Percentiles rank a stretch among this genome's conserved stretches.
These are phyloP conservation scores for Pseudogymnoascus sp. DNA, from an alignment of 2,329 filamentous ascomycete genomes.

Conservation along the genomic window DNA sequence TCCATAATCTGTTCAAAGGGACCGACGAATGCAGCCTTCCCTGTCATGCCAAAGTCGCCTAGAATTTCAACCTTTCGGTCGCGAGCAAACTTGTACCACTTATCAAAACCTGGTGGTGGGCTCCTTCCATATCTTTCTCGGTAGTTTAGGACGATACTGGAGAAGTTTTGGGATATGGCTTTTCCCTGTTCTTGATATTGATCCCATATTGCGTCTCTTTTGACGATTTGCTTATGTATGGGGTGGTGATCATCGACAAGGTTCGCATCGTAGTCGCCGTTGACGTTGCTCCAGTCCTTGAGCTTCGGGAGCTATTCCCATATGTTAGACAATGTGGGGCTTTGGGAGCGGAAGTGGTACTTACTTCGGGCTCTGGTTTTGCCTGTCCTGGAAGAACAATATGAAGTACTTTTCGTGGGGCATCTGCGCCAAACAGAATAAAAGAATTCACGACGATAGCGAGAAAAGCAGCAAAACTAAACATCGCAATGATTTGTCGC, in stretches of 20 bases:
- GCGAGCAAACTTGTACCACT: constrained; percentile 48
- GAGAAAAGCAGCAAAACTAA: constrained; percentile 17
- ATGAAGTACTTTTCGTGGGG: constrained; percentile 21
- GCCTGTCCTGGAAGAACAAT: constrained; percentile 18
- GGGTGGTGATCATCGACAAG: constrained; percentile 26
- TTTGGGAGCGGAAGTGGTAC: constrained; percentile 15
- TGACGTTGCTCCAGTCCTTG: constrained; percentile 20
- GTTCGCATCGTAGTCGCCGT: constrained; percentile 21
- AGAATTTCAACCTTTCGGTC: constrained; percentile 47
- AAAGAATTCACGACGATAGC: constrained; percentile 24
- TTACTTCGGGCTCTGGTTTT: constrained; percentile 12
- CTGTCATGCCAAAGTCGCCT: constrained; percentile 40
- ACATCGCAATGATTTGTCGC: constrained; percentile 20
- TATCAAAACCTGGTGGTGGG: constrained; percentile 55
- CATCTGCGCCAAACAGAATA: constrained; percentile 21
- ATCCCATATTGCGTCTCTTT: constrained; percentile 21
- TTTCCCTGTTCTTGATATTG: constrained; percentile 20
- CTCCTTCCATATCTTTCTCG: constrained; percentile 48
- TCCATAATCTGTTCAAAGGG: constrained; percentile 49
- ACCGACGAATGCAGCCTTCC: background rate
- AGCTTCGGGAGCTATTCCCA: constrained; percentile 21
- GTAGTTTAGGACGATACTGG: constrained; percentile 46
- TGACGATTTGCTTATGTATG: constrained; percentile 14
- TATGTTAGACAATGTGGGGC: background rate
- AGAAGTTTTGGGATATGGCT: constrained; percentile 38